Evolutionary conservation across 352 stramenopile species (phyloP), one percentile per base, ranked within the genome.

Genomic region (Pythium dissimile): DNA sequence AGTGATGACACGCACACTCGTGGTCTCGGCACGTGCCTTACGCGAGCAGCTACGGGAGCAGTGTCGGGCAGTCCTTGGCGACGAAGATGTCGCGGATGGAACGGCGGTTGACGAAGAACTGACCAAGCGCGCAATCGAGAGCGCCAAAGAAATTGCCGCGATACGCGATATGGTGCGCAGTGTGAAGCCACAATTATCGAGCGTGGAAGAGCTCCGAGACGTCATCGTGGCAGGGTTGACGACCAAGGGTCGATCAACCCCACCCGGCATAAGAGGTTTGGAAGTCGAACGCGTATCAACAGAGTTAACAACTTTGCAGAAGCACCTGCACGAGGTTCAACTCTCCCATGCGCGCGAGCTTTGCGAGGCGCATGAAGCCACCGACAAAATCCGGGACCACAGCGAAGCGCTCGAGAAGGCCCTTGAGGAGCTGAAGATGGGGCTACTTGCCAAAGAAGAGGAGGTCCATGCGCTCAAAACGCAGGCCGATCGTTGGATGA

Each of bases 1-100:
- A 63, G 71, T 78, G 57, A 73, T 63, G 34, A 70, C 82, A 38
- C 71, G 69, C 13, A 66, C 67, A 21, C 54, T 90, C 15, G 21
- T 71, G 20, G 71, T 66, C 2, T 62, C 43, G 23, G 41, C 63
- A 3, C 47, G 62, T 20, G 57, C 39, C 5, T 20, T 72, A 21
- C 49, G 55, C 20, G 42, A 47, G 28, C 59, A 69, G 50, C 68
- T 69, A 47, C 53, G 60, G 12, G 59, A 62, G 30, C 53, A 71
- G 32, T 49, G 48, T 16, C 44, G 50, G 2, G n/a, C 69, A 3
- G 18, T 75, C 5, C 21, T 63, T 59, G 10, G 16, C 8, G 38
- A 54, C 16, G 50, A 62, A 3, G 55, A 54, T n/a, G 23, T 59
- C 11, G 21, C 45, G 3, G 62, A 62, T 28, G 51, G 62, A 21